Evolutionary conservation across 306 rosid genomes (phyloP).

Genomic region (Quercus engelmannii): DNA sequence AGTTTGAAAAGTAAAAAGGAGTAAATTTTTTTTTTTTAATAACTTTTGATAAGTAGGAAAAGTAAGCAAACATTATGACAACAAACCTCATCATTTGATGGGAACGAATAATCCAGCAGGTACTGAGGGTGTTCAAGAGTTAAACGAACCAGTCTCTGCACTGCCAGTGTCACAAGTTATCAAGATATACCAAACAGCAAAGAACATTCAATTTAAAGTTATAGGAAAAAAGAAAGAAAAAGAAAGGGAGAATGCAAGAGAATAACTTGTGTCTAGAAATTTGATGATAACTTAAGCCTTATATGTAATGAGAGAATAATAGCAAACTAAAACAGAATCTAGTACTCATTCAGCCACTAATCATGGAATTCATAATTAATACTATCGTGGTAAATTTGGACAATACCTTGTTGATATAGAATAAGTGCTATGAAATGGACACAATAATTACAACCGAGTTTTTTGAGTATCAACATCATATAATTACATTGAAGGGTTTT

Average conservation of each 20-base stretch:
- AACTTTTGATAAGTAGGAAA: not conserved
- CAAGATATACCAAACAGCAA: slow-evolving; percentile 16
- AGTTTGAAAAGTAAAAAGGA: slow-evolving; percentile 3
- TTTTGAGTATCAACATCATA: not conserved
- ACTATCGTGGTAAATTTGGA: not conserved
- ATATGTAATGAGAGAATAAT: not conserved
- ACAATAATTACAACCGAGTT: not conserved
- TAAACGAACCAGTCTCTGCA: slow-evolving; percentile 68
- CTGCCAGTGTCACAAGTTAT: slow-evolving; percentile 38
- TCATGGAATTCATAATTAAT: not conserved
- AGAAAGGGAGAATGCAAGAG: slow-evolving; percentile 5
- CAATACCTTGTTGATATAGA: not conserved
- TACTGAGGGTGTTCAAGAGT: slow-evolving; percentile 78
- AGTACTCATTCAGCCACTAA: not conserved
- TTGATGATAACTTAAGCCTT: not conserved
- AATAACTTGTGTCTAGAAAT: not conserved
- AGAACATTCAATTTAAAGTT: not conserved
- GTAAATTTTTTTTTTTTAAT: not conserved
- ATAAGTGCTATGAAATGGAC: not conserved
- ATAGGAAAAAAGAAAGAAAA: not conserved
- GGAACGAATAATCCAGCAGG: slow-evolving; percentile 56
- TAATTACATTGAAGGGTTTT: not conserved
- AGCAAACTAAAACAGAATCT: not conserved
- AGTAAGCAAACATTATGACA: not conserved
- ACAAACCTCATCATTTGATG: slow-evolving; percentile 59